A percentile compares a stretch with the other conserved stretches of the same genome.
Evolutionary conservation across 2,329 filamentous ascomycete species (phyloP).

Genomic region (Huntiella decipiens): DNA sequence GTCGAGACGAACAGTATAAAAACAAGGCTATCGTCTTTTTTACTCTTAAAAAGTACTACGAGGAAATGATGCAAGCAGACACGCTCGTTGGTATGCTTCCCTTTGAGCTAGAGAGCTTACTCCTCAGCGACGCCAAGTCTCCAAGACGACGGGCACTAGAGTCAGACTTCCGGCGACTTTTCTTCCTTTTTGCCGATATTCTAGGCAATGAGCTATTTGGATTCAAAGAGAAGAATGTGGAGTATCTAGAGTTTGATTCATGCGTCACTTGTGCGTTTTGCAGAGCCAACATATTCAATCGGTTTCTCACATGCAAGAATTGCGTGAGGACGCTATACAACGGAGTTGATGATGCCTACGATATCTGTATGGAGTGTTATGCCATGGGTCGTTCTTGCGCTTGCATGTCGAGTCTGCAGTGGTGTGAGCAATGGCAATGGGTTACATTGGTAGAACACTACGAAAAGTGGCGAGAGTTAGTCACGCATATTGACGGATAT

Average conservation of each 20-base stretch:
- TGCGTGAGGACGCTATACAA: conserved; percentile 51
- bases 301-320: conserved; percentile 78
- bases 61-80: conserved; percentile 27
- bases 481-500: conserved; percentile 54
- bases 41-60: conserved; percentile 60
- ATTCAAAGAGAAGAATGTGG: conserved; percentile 48
- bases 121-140: conserved; percentile 20
- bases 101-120: conserved; percentile 28
- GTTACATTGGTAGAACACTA: conserved; percentile 57
- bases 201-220: conserved; percentile 75
- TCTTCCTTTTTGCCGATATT: conserved; percentile 58
- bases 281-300: conserved; percentile 89
- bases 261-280: conserved; percentile 94
- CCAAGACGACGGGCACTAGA: conserved; percentile 47
- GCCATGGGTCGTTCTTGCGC: conserved; percentile 89
- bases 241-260: conserved; percentile 67
- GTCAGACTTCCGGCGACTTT: conserved; percentile 65
- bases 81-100: conserved; percentile 30
- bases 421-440: conserved; percentile 91
- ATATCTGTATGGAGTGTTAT: conserved; percentile 96
- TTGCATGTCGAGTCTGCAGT: conserved; percentile 68
- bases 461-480: conserved; percentile 62
- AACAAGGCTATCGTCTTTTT: conserved; percentile 93
- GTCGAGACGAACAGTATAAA: conserved; percentile 95
- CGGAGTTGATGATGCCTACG: conserved; percentile 68